Evolutionary conservation across 176 grass and related monocot genomes (phyloP), one percentile per base, ranked within the genome.

Genomic region (Olyra latifolia): DNA sequence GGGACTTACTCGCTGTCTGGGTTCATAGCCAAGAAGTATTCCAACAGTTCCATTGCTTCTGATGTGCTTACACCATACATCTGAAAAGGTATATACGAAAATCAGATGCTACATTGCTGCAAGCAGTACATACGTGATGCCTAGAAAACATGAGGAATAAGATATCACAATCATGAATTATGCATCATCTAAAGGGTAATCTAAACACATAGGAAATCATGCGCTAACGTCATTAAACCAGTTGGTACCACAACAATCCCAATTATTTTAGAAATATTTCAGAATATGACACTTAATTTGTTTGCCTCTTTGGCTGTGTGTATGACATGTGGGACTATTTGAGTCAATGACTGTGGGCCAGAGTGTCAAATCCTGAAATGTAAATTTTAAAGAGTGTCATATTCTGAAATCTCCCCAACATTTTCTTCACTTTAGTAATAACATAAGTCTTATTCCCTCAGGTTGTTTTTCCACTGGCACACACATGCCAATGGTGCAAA

Each of bases 1-100:
- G 54, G 22, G 54, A 80, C 86, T 80, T 90, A 95, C 96, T 89
- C 39, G 1, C 57, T 84, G 71, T 99, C 88, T 70, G 93, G 96
- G 42, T 88, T 84, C 96, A 95, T 95, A 41, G 75, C 74, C 70
- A 99, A 74, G 77, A 99, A 99, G 66, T 81, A 75, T 81, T 99
- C 96, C 79, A 95, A 87, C 71, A 91, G 79, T 78, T 89, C 90
- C 81, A 95, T 82, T 52, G 84, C 76, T 84, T 95, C 96, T 35
- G 96, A 91, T 68, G 96, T 89, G 82, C 43, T 95, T 71, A 99
- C 85, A 83, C 90, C 87, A 77, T 90, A 94, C 41, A 50, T 79
- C 94, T 97, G 84, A 80, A 83, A 58, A 78, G 28, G 42, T 52
- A 57, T 5, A 66, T 2, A 79, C 56, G 76, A 75, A 38, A 62